phyloP scores from a whole-genome alignment of 1,284 basidiomycete species.

The Apiotrichum gamsii region DNA sequence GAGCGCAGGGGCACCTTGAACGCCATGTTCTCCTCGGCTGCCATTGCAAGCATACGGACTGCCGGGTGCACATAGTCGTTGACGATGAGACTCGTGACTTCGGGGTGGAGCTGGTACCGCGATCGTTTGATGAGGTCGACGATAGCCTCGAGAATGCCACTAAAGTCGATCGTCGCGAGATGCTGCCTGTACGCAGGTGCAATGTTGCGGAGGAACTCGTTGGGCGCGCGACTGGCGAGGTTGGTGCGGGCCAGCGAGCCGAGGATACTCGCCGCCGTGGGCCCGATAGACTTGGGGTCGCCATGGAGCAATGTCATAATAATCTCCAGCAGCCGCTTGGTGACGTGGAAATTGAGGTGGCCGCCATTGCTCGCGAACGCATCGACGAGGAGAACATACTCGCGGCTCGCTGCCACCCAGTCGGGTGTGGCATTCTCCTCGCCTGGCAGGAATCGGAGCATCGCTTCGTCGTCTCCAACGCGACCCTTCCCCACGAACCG shows the following conservation, averaged over 20 bases:
- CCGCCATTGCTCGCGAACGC: slow-evolving; percentile 58
- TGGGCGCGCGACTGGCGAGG: slow-evolving; percentile 50
- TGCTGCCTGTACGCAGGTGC: slow-evolving; percentile 57
- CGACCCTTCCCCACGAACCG: slow-evolving; percentile 25
- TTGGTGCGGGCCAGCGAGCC: slow-evolving; percentile 28
- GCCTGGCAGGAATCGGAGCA: slow-evolving; percentile 49
- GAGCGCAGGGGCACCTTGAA: slow-evolving; percentile 53
- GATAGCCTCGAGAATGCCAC: slow-evolving; percentile 57
- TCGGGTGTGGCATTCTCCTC: slow-evolving; percentile 52
- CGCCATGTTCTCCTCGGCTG: slow-evolving; percentile 54
- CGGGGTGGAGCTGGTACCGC: slow-evolving; percentile 53
- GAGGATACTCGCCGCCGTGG: slow-evolving; percentile 26
- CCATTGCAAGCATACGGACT: slow-evolving; percentile 53
- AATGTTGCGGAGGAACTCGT: slow-evolving; percentile 56
- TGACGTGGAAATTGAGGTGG: slow-evolving; percentile 50
- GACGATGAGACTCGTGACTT: slow-evolving; percentile 56
- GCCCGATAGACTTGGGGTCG: slow-evolving; percentile 1
- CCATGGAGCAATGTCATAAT: slow-evolving; percentile 55
- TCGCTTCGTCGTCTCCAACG: slow-evolving; percentile 42
- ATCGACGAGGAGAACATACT: slow-evolving; percentile 59
- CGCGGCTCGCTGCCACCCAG: slow-evolving; percentile 56
- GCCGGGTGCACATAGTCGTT: slow-evolving; percentile 57
- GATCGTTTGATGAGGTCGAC: slow-evolving; percentile 51
- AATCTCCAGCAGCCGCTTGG: slow-evolving; percentile 56
- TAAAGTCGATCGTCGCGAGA: slow-evolving; percentile 57